Percentiles rank a stretch among this genome's conserved stretches.
phyloP scores from a whole-genome alignment of 352 stramenopile genomes.

The Pythium sp. region DNA sequence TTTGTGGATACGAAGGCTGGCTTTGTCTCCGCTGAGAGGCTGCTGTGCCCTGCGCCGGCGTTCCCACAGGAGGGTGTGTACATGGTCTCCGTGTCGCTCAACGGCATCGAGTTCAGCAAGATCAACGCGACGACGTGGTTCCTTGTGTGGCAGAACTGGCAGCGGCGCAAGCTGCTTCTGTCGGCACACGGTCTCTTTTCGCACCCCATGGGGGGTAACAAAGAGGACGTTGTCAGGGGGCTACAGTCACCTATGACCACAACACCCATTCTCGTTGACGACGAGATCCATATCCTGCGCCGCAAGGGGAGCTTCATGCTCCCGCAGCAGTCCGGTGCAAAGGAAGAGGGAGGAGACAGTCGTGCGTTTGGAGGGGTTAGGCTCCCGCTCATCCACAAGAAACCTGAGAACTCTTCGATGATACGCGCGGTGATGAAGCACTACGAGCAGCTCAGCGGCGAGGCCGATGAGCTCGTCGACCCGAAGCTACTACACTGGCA shows the following conservation, averaged over 20 bases:
- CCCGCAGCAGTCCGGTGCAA: slow-evolving; percentile 5
- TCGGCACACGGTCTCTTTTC: slow-evolving; percentile 34
- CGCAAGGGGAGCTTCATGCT: slow-evolving; percentile 51
- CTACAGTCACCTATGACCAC: background rate
- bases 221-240: background rate
- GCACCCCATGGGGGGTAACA: slow-evolving; percentile 3
- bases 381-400: slow-evolving; percentile 17
- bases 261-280: slow-evolving; percentile 1
- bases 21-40: slow-evolving; percentile 46
- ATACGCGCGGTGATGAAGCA: slow-evolving; percentile 19
- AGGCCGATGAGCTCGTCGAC: slow-evolving; percentile 27
- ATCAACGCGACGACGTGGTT: slow-evolving; percentile 62
- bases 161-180: slow-evolving; percentile 58
- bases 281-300: slow-evolving; percentile 18
- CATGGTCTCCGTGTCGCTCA: slow-evolving; percentile 58
- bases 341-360: background rate
- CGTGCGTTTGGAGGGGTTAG: slow-evolving; percentile 11
- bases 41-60: slow-evolving; percentile 43
- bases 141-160: slow-evolving; percentile 83
- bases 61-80: slow-evolving; percentile 72
- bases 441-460: slow-evolving; percentile 20
- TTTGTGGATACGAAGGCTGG: slow-evolving; percentile 21
- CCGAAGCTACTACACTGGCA: slow-evolving; percentile 56
- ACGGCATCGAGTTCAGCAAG: slow-evolving; percentile 62
- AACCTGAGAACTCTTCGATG: slow-evolving; percentile 7